Conservation (phyloP, 2,329 filamentous ascomycete genomes). For the Colletotrichum abscissum region DNA sequence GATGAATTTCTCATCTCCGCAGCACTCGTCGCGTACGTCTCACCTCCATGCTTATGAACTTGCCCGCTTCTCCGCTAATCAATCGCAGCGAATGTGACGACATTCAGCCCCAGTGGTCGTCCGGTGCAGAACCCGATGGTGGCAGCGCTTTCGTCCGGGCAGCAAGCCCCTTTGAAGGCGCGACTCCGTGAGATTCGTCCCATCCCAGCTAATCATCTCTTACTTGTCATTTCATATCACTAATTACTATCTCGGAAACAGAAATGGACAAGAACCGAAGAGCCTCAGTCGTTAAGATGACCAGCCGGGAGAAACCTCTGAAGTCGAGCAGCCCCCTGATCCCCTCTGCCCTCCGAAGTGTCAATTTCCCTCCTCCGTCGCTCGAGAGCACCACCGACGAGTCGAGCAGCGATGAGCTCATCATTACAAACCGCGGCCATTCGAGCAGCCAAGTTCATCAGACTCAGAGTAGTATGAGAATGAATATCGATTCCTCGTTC, state of each 20-base stretch:
- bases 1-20: background rate
- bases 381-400: background rate
- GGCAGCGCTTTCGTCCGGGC: conserved; percentile 14
- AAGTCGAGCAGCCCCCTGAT: background rate
- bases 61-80: background rate
- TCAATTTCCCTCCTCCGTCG: background rate
- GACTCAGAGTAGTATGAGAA: background rate
- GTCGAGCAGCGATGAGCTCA: background rate
- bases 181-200: conserved; percentile 5
- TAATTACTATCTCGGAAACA: background rate
- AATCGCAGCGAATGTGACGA: background rate
- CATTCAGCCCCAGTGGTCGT: conserved; percentile 6
- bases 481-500: background rate
- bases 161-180: background rate
- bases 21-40: background rate
- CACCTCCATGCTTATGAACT: background rate
- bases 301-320: background rate
- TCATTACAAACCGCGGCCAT: background rate
- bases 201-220: background rate
- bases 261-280: conserved; percentile 23
- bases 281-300: conserved; percentile 10
- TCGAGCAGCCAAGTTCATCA: background rate
- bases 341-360: conserved; percentile 3
- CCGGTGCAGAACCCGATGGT: conserved; percentile 21
- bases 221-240: background rate